phyloP scores from a whole-genome alignment of 352 stramenopile species.

The Globisporangium paroecandrum region DNA sequence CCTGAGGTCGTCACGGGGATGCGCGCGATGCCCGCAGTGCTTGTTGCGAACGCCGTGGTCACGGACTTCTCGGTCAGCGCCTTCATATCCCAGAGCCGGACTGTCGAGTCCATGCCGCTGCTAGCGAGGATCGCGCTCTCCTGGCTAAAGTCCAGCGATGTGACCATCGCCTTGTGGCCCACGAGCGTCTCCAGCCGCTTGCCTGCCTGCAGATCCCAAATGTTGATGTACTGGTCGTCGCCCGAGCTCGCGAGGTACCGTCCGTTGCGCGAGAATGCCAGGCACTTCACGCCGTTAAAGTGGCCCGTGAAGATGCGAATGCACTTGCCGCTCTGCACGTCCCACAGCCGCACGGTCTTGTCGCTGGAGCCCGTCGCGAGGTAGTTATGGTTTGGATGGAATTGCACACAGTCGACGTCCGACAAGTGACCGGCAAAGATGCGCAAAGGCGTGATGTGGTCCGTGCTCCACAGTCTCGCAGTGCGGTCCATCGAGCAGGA shows the following conservation, averaged over 20 bases:
- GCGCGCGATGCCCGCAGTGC: slow-evolving; percentile 22
- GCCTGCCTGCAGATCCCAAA: slow-evolving; percentile 92
- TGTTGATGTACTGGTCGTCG: slow-evolving; percentile 88
- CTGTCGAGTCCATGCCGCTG: slow-evolving; percentile 71
- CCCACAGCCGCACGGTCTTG: slow-evolving; percentile 93
- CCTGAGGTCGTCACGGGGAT: slow-evolving; percentile 28
- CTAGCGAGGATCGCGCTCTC: slow-evolving; percentile 77
- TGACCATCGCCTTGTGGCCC: slow-evolving; percentile 72
- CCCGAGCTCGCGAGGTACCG: slow-evolving; percentile 85
- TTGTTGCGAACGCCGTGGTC: slow-evolving; percentile 17
- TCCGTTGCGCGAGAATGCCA: slow-evolving; percentile 90
- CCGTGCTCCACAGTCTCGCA: slow-evolving; percentile 92
- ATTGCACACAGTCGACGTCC: slow-evolving; percentile 89
- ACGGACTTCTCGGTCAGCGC: slow-evolving; percentile 55
- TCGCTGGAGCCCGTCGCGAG: slow-evolving; percentile 92
- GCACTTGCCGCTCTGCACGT: slow-evolving; percentile 91
- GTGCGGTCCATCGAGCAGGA: slow-evolving; percentile 93
- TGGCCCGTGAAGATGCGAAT: slow-evolving; percentile 92
- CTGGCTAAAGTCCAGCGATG: slow-evolving; percentile 73
- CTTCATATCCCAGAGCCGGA: slow-evolving; percentile 86
- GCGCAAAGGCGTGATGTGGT: slow-evolving; percentile 88
- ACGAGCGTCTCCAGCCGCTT: slow-evolving; percentile 84
- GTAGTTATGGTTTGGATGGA: slow-evolving; percentile 97
- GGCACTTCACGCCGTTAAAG: slow-evolving; percentile 79
- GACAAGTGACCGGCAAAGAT: slow-evolving; percentile 92